Conservation (phyloP, 106 monocot genomes). For the Dioscorea dumetorum region DNA sequence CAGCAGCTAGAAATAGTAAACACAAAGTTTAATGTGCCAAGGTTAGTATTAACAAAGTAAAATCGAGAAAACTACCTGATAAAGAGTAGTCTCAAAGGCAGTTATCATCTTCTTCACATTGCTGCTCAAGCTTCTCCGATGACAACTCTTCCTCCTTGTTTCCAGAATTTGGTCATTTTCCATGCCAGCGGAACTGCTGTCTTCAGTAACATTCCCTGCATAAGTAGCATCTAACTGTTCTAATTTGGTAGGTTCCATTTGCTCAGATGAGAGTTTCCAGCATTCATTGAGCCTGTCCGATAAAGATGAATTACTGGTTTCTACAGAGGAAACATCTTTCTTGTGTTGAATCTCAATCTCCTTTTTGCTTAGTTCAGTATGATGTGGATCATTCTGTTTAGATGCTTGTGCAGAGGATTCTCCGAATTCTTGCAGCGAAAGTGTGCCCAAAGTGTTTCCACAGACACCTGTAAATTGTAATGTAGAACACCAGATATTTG, state of each 20-base stretch:
- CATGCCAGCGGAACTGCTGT: slow-evolving; percentile 9
- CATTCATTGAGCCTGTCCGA: no score
- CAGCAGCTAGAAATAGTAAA: no score
- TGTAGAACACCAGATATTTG: slow-evolving; percentile 3
- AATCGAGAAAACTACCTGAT: slow-evolving; percentile 32
- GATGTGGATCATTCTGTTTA: slow-evolving; percentile 1
- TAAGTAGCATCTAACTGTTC: no score
- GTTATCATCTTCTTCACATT: slow-evolving; percentile 45
- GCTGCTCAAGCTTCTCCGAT: slow-evolving; percentile 6
- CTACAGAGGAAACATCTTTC: slow-evolving; percentile 2
- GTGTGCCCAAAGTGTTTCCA: slow-evolving; percentile 5
- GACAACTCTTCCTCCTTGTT: slow-evolving; percentile 6
- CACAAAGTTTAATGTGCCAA: no score
- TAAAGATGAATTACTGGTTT: neutral
- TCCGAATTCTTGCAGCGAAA: slow-evolving; percentile 5
- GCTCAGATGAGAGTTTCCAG: no score
- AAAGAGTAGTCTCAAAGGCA: slow-evolving; percentile 34
- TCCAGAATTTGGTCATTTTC: slow-evolving; percentile 1
- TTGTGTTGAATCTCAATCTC: neutral
- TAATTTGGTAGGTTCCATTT: no score
- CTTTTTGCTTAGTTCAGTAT: slow-evolving; percentile 7
- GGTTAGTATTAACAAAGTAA: no score
- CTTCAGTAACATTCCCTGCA: slow-evolving; percentile 7
- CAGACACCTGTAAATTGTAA: slow-evolving; percentile 24
- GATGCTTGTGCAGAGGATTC: slow-evolving; percentile 1